Evolutionary conservation across 768 basidiomycete genomes (phyloP).

Genomic region (Auriscalpium microsporum): DNA sequence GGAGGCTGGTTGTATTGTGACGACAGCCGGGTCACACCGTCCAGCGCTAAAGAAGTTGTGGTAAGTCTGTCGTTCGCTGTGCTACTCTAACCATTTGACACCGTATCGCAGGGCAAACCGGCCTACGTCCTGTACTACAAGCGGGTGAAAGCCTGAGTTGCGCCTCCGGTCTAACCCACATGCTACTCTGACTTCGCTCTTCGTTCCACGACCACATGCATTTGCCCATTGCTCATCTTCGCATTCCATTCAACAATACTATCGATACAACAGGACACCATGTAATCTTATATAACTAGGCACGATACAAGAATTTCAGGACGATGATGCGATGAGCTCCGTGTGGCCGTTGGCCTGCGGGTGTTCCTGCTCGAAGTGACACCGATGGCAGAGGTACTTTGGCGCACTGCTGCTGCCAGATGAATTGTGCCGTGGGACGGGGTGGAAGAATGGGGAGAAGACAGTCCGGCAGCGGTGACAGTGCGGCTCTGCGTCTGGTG

Average conservation of each 20-base stretch:
- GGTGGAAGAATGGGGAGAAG: constrained; percentile 73
- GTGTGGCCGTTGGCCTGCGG: constrained; percentile 7
- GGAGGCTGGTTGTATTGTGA: constrained; percentile 92
- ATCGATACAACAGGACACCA: constrained; percentile 10
- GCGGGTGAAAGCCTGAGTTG: constrained; percentile 24
- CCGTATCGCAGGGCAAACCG: constrained; percentile 40
- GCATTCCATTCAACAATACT: constrained; percentile 15
- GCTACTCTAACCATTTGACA: constrained; percentile 15
- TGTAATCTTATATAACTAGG: constrained; percentile 14
- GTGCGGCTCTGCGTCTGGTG: constrained; percentile 20
- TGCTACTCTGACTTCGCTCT: neutral
- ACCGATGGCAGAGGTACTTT: constrained; percentile 37
- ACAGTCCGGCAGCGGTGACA: constrained; percentile 60
- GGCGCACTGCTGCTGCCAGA: constrained; percentile 6
- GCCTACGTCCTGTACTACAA: constrained; percentile 84
- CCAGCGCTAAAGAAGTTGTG: constrained; percentile 74
- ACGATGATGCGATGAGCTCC: neutral
- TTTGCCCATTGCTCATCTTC: constrained; percentile 3
- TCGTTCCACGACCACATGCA: constrained; percentile 10
- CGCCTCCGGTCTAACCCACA: neutral
- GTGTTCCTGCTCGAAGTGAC: constrained; percentile 27
- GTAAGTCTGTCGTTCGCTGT: constrained; percentile 37
- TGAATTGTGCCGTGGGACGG: constrained; percentile 14
- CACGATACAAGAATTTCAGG: neutral
- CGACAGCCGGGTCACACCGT: constrained; percentile 76